Evolutionary conservation across 2,329 filamentous ascomycete genomes (phyloP).

Genomic region (Botrytis medusae): DNA sequence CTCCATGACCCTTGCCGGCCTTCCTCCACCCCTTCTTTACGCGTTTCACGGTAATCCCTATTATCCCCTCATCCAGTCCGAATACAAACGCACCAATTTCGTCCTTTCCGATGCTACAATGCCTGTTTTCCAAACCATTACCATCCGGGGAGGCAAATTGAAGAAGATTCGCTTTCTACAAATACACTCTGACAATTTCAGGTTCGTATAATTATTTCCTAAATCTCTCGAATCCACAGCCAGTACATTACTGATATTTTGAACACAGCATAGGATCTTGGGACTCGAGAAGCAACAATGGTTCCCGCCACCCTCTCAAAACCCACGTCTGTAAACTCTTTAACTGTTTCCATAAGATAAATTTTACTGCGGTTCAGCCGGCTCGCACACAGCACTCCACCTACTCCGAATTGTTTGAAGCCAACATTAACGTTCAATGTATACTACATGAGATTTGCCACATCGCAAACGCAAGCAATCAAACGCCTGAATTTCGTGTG

Average conservation of each 20-base stretch:
- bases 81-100: not conserved
- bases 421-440: rapidly evolving
- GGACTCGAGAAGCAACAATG: not conserved
- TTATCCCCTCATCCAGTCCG: rapidly evolving
- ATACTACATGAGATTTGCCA: rapidly evolving
- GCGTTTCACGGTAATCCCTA: not conserved
- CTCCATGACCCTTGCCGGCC: not conserved
- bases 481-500: not conserved
- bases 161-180: not conserved
- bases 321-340: not conserved
- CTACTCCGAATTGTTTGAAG: not conserved
- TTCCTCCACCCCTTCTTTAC: not conserved
- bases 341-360: not conserved
- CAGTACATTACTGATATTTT: not conserved
- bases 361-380: not conserved
- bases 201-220: not conserved
- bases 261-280: no score
- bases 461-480: not conserved
- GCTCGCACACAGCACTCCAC: not conserved
- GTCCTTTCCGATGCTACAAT: not conserved
- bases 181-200: not conserved
- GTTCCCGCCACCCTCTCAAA: rapidly evolving
- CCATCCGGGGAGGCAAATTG: not conserved
- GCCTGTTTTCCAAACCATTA: not conserved
- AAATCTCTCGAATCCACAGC: not conserved